Base-by-base conservation (phyloP, 2,329 filamentous ascomycete species). In the Alternaria postmessia region DNA sequence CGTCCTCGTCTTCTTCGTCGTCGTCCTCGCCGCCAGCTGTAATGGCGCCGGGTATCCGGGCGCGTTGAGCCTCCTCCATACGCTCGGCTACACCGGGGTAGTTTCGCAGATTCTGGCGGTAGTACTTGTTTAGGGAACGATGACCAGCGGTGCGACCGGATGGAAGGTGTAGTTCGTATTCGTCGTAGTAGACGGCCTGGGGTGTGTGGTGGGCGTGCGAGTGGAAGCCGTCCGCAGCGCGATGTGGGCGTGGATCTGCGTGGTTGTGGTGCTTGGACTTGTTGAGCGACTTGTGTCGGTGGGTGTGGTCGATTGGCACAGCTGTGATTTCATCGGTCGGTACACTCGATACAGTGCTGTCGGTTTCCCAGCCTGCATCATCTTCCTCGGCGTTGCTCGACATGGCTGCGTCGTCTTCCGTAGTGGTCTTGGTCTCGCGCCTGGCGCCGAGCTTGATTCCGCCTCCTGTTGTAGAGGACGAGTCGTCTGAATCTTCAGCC, bases 91-190 rank as follows among this genome's bases (percentile, higher is more conserved):
- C 82, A 3, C 91, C 89, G 2, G 93, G 93, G 77, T 97, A 90
- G 78, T 88, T 91, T 79, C 91, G 89, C 43, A 99, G 84, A 80
- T 98, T 98, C 81, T 99, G 95, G 61, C 92, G 89, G 82, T 89
- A 99, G 81, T 98, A 98, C 68, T 87, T 89, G 74, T 91, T 90
- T 54, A 97, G 81, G 7, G 92, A 95, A 48, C 95, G 88, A 78
- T 99, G 95, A 39, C 95, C 95, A 38, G 96, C 93, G 7, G 91
- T 91, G 62, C 91, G 90, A 54, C 95, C 95, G 5, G 91, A 93
- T 1, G 95, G 95, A 12, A 99, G 87, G 74, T 99, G 93, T 54
- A 99, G 86, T 79, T 98, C 95, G 72, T 92, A 94, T 44, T 99
- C 95, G 70, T 96, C 92, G 74, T 96, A 89, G 78, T 96, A 97